Base-by-base conservation (phyloP, 108 stramenopile genomes). In the Epithemia pelagica region DNA sequence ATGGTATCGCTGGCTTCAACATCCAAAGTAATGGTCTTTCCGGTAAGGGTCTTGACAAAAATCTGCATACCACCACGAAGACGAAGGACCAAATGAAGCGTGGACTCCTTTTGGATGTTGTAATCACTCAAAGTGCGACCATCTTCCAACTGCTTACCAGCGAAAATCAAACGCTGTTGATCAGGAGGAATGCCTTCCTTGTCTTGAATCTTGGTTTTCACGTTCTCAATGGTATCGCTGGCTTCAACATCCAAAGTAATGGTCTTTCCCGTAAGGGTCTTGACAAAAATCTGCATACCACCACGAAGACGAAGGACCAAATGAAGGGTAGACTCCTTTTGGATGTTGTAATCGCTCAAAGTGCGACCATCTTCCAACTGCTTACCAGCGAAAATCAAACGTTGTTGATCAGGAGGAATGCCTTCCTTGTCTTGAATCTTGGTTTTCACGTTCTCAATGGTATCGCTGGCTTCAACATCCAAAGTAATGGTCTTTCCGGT, bases 121-220 rank as follows among this genome's bases (percentile, higher is more conserved):
- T 74, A 78, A 78, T 98, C 98, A 28, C 81, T 78, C 27, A 98
- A 80, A 21, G 97, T 97, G 52, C 96, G 91, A 65, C 96, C 96
- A 69, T 97, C 97, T 82, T 98, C 97, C 59, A 99, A 84, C 77
- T 98, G 97, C 88, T 98, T 96, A 67, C 95, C 97, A 33, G 90
- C 92, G 69, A 95, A 90, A 70, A 95, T 89, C 58, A 95, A 62
- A 62, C 91, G 84, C 74, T 93, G 91, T 66, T 92, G 94, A 79
- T 92, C 88, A 28, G 94, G 89, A 27, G 94, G 94, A 70, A 95
- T 95, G 57, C 92, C 93, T 78, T 93, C 94, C 88, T 89, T 87
- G 80, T 93, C 91, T 75, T 95, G 91, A 94, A 96, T 96, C 88
- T 96, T 98, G 60, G 81, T 78, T 87, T 98, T 98, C 67, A 98